Conservation (phyloP, 2,329 filamentous ascomycete species). For the Zymoseptoria ardabiliae region DNA sequence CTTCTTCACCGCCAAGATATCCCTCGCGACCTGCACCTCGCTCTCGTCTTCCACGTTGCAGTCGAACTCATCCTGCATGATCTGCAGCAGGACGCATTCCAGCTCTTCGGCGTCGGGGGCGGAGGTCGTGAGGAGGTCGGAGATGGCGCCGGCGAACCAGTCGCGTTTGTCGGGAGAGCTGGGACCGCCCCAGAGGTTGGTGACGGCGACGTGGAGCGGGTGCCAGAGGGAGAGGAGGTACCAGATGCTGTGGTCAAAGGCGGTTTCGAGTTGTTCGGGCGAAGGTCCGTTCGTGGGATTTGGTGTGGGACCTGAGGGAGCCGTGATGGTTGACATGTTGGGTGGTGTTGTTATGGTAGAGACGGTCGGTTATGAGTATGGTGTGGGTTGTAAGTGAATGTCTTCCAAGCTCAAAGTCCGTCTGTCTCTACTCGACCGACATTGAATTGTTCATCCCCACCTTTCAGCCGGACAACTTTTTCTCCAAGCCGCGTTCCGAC, state of each 20-base stretch:
- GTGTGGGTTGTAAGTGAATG: neutral
- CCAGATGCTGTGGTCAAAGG: constrained; percentile 76
- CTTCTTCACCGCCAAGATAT: constrained; percentile 61
- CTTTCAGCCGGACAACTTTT: neutral
- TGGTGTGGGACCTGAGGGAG: constrained; percentile 5
- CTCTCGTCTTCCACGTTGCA: constrained; percentile 87
- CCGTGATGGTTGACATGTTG: constrained; percentile 10
- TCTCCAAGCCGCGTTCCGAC: neutral
- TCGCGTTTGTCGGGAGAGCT: constrained; percentile 81
- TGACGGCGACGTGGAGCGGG: constrained; percentile 76
- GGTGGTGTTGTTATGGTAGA: neutral
- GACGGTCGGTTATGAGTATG: neutral
- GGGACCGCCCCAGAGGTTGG: constrained; percentile 81
- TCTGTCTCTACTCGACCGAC: too few relatives aligned
- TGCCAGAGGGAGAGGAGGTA: constrained; percentile 82
- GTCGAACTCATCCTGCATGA: constrained; percentile 95
- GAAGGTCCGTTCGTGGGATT: constrained; percentile 11
- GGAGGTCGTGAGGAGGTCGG: constrained; percentile 63
- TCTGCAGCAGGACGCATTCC: constrained; percentile 75
- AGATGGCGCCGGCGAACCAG: constrained; percentile 87
- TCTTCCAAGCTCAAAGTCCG: neutral
- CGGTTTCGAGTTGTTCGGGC: constrained; percentile 23
- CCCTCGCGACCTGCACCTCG: constrained; percentile 62
- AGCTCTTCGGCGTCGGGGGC: constrained; percentile 69
- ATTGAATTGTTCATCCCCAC: neutral